Percentiles rank a stretch among this genome's conserved stretches.
phyloP scores from a whole-genome alignment of 2,329 filamentous ascomycete species.

The Verticillium longisporum region DNA sequence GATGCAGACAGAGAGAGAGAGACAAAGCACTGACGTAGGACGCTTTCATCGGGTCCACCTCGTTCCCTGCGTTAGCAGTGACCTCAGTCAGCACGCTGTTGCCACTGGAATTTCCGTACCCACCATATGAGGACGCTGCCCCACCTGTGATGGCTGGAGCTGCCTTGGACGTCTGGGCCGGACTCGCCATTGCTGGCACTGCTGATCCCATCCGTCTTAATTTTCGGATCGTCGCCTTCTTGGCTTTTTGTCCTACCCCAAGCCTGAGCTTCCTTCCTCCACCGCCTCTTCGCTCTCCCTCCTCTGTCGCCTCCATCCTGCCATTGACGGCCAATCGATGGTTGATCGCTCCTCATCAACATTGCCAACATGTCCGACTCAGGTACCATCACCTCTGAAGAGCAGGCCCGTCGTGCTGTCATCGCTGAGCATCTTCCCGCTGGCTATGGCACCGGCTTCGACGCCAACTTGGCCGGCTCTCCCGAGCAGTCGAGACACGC shows the following conservation, averaged over 20 bases:
- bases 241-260: not conserved
- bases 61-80: not conserved
- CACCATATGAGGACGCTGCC: not conserved
- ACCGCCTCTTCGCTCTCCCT: not conserved
- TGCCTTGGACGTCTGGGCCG: not conserved
- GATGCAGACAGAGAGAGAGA: not conserved
- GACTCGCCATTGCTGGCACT: not conserved
- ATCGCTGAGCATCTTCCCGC: constrained; percentile 11
- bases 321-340: not conserved
- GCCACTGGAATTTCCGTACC: not conserved
- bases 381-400: not conserved
- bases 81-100: not conserved
- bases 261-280: not conserved
- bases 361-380: constrained; percentile 2
- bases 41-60: constrained; percentile 1
- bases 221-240: not conserved
- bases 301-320: not conserved
- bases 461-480: constrained; percentile 6
- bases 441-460: constrained; percentile 11
- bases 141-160: not conserved
- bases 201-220: not conserved
- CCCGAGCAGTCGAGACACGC: not conserved
- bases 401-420: constrained; percentile 3
- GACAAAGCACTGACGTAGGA: not conserved
- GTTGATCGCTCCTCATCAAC: not conserved